These are phyloP conservation scores for Fomitopsis pinicola DNA, from an alignment of 1,284 basidiomycete genomes.

Conservation along the genomic window DNA sequence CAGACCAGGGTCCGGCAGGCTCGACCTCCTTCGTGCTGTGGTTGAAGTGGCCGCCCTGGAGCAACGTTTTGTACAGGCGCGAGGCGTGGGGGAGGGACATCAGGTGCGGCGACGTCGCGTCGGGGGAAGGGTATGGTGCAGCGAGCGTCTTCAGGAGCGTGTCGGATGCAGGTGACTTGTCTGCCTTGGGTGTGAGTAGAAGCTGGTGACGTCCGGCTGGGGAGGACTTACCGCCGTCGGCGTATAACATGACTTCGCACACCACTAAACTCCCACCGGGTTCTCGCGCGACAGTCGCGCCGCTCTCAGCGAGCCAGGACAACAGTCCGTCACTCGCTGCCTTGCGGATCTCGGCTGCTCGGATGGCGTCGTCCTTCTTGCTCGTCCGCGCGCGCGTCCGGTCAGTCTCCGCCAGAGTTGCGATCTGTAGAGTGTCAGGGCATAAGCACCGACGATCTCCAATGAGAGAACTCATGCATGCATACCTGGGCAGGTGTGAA, in stretches of 20 bases:
- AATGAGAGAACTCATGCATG: background rate
- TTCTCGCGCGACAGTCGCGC: constrained; percentile 59
- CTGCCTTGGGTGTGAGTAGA: constrained; percentile 32
- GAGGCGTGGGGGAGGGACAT: constrained; percentile 80
- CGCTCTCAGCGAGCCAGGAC: constrained; percentile 58
- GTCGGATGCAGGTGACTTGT: constrained; percentile 61
- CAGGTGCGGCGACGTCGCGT: constrained; percentile 48
- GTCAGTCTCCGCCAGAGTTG: constrained; percentile 68
- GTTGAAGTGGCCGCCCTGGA: constrained; percentile 87
- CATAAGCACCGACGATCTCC: background rate
- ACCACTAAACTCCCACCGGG: constrained; percentile 76
- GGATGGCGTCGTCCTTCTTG: constrained; percentile 66
- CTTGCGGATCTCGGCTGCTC: constrained; percentile 64
- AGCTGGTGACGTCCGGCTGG: background rate
- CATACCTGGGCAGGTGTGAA: constrained; percentile 66
- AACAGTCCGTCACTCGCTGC: constrained; percentile 71
- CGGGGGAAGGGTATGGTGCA: constrained; percentile 50
- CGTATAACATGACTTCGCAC: constrained; percentile 76
- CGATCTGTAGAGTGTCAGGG: constrained; percentile 39
- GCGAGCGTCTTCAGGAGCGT: constrained; percentile 56
- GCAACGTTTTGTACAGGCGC: constrained; percentile 78
- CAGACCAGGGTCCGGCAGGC: constrained; percentile 44
- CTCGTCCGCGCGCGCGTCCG: constrained; percentile 60
- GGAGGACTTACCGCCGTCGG: constrained; percentile 65
- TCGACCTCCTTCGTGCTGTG: constrained; percentile 52